Percentiles rank a stretch among this genome's conserved stretches.
These are phyloP conservation scores for Dicorynia guianensis DNA, from an alignment of 306 rosid species.

Conservation along the genomic window DNA sequence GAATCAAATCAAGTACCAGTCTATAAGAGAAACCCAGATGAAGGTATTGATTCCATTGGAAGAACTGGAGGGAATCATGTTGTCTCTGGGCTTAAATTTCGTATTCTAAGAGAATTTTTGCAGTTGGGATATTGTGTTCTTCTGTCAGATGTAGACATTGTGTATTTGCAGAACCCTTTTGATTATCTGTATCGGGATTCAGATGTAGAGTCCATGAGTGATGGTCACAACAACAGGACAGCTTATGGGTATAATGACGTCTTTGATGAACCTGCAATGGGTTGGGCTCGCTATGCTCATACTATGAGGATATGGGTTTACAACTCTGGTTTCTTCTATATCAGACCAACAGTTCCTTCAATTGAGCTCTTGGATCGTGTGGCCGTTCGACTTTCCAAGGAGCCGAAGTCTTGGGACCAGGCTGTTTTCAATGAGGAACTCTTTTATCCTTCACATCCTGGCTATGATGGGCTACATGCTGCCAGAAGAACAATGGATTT, in stretches of 20 bases:
- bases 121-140: conserved; percentile 68
- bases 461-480: conserved; percentile 64
- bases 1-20: conserved; percentile 51
- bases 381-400: conserved; percentile 53
- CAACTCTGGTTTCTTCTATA: conserved; percentile 71
- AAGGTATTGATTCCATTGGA: conserved; percentile 50
- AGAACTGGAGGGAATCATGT: conserved; percentile 64
- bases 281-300: conserved; percentile 55
- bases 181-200: conserved; percentile 56
- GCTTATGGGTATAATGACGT: conserved; percentile 64
- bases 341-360: conserved; percentile 53
- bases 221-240: conserved; percentile 61
- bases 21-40: conserved; percentile 10
- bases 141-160: conserved; percentile 34
- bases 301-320: conserved; percentile 53
- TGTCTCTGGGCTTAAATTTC: conserved; percentile 61
- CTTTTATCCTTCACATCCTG: conserved; percentile 61
- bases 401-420: conserved; percentile 60
- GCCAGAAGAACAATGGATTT: conserved; percentile 66
- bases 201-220: conserved; percentile 68
- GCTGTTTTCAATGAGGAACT: conserved; percentile 72
- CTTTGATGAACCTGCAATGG: conserved; percentile 61
- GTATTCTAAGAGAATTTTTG: conserved; percentile 62
- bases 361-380: conserved; percentile 50
- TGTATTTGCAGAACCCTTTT: conserved; percentile 62